These are phyloP conservation scores for Paramecium biaurelia DNA, from an alignment of 73 alveolate species.

Conservation along the genomic window DNA sequence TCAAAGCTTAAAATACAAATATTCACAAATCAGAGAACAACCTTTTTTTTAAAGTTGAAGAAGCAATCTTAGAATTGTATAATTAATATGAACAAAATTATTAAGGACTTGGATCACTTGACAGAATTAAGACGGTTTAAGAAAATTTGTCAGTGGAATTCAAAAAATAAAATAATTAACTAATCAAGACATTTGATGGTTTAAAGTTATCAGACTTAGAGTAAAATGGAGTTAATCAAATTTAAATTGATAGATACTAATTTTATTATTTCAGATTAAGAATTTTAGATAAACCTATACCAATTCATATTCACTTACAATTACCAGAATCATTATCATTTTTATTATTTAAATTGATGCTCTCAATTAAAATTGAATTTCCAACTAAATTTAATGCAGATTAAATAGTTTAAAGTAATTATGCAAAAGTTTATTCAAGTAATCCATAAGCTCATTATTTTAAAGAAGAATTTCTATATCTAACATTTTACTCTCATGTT, in stretches of 20 bases:
- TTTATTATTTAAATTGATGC: neutral
- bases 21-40: neutral
- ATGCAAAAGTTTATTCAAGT: slow-evolving; percentile 19
- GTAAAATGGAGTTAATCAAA: neutral
- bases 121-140: neutral
- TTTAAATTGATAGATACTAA: slow-evolving; percentile 4
- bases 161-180: neutral
- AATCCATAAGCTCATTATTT: neutral
- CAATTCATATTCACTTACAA: neutral
- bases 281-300: neutral
- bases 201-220: neutral
- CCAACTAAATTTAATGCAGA: slow-evolving; percentile 41
- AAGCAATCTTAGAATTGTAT: neutral
- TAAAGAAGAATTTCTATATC: slow-evolving; percentile 18
- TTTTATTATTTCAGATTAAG: slow-evolving; percentile 35
- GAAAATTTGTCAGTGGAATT: neutral
- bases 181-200: slow-evolving; percentile 18
- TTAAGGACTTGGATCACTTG: neutral
- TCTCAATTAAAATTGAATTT: neutral
- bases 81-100: slow-evolving; percentile 39
- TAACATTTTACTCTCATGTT: neutral
- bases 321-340: neutral
- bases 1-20: neutral
- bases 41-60: neutral
- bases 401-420: neutral